These are phyloP conservation scores for Phylloporus arenicola DNA, from an alignment of 768 basidiomycete species.

Conservation along the genomic window DNA sequence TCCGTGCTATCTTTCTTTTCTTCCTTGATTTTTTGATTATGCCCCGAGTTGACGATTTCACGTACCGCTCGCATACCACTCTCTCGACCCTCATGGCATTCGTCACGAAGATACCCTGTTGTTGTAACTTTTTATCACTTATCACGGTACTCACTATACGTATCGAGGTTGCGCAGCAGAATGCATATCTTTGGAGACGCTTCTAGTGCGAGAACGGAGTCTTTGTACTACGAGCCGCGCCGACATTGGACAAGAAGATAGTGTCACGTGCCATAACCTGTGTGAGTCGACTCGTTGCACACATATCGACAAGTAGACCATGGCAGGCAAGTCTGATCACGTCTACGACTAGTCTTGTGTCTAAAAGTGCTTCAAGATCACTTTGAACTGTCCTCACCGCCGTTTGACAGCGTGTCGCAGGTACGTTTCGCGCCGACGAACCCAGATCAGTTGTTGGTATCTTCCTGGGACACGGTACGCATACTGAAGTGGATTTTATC, in stretches of 20 bases:
- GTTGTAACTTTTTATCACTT: constrained; percentile 26
- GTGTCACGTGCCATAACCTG: neutral
- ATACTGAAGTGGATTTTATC: neutral
- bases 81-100: constrained; percentile 13
- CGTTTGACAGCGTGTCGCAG: constrained; percentile 80
- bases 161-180: constrained; percentile 34
- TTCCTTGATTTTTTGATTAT: constrained; percentile 16
- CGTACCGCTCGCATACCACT: constrained; percentile 17
- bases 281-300: neutral
- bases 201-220: neutral
- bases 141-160: constrained; percentile 22
- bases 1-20: neutral
- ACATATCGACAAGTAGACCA: neutral
- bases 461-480: constrained; percentile 83
- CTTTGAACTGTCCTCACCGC: constrained; percentile 55
- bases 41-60: constrained; percentile 29
- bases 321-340: constrained; percentile 13
- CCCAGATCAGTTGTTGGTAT: constrained; percentile 73
- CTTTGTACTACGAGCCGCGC: too few species aligned
- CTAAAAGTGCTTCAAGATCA: constrained; percentile 22
- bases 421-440: constrained; percentile 77
- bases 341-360: neutral
- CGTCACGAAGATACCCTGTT: constrained; percentile 35
- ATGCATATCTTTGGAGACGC: constrained; percentile 32
- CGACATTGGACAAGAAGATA: too few species aligned